Conservation (phyloP, 2,329 filamentous ascomycete species). For the Aspergillus arachidicola region DNA sequence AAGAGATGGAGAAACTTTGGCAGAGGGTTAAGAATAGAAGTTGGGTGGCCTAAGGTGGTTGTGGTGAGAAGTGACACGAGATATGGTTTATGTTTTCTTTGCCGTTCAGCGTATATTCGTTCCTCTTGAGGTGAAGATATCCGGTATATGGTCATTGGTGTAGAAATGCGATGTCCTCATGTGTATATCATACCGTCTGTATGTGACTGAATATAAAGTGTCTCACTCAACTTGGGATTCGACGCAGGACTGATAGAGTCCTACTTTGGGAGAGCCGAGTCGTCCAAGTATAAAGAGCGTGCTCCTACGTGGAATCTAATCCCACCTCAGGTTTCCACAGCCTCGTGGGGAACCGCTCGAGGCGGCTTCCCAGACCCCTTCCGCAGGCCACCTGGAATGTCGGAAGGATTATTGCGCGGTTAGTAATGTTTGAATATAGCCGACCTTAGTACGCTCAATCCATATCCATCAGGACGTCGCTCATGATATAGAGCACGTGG, state of each 20-base stretch:
- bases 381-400: background rate
- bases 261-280: no score
- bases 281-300: no score
- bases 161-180: background rate
- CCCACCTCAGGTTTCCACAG: background rate
- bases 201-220: background rate
- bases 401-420: background rate
- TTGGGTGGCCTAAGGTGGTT: slow-evolving; percentile 1
- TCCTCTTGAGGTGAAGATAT: background rate
- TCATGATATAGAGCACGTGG: slow-evolving; percentile 58
- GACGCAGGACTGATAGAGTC: background rate
- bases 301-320: background rate
- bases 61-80: background rate
- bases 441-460: slow-evolving; percentile 24
- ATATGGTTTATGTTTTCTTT: background rate
- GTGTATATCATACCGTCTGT: background rate
- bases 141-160: background rate
- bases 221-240: background rate
- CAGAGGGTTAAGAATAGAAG: slow-evolving; percentile 16
- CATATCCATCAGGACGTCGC: slow-evolving; percentile 47
- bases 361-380: background rate
- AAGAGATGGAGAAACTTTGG: slow-evolving; percentile 21
- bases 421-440: background rate
- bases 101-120: background rate
- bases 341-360: background rate